Conservation (phyloP, 108 stramenopile genomes). For the Bacterosira constricta region DNA sequence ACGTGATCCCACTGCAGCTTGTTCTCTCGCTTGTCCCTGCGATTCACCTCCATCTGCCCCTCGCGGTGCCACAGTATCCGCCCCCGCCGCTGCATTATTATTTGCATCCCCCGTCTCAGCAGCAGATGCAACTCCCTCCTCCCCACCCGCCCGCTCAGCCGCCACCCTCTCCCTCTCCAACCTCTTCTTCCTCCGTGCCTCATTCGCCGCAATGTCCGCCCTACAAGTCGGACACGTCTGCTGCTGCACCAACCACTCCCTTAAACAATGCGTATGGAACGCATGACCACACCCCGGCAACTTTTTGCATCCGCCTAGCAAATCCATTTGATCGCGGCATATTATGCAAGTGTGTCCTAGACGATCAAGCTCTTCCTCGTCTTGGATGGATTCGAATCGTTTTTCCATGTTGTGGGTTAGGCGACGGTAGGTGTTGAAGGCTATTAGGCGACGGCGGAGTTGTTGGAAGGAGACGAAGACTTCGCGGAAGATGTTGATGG, state of each 20-base stretch:
- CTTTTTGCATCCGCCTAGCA: conserved; percentile 76
- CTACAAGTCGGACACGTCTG: conserved; percentile 98
- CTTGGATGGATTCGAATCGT: conserved; percentile 85
- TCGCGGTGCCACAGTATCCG: background rate
- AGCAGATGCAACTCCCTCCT: background rate
- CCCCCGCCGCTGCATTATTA: background rate
- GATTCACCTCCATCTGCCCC: background rate
- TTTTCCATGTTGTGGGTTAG: conserved; percentile 93
- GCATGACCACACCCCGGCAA: conserved; percentile 94
- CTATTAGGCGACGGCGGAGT: conserved; percentile 70
- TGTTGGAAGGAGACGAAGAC: conserved; percentile 82
- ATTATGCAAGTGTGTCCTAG: conserved; percentile 94
- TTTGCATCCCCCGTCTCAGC: background rate
- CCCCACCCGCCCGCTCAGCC: conserved; percentile 2
- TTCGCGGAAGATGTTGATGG: conserved; percentile 96
- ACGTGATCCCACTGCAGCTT: background rate
- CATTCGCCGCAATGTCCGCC: conserved; percentile 84
- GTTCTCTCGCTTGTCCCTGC: background rate
- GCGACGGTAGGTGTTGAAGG: conserved; percentile 87
- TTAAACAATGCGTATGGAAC: conserved; percentile 89
- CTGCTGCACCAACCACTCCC: conserved; percentile 98
- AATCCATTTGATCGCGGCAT: conserved; percentile 97
- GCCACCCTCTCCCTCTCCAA: conserved; percentile 28
- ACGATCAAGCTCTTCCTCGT: conserved; percentile 88
- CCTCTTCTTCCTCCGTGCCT: conserved; percentile 52